phyloP scores from a whole-genome alignment of 2,329 filamentous ascomycete species.

The Graphium sp. region DNA sequence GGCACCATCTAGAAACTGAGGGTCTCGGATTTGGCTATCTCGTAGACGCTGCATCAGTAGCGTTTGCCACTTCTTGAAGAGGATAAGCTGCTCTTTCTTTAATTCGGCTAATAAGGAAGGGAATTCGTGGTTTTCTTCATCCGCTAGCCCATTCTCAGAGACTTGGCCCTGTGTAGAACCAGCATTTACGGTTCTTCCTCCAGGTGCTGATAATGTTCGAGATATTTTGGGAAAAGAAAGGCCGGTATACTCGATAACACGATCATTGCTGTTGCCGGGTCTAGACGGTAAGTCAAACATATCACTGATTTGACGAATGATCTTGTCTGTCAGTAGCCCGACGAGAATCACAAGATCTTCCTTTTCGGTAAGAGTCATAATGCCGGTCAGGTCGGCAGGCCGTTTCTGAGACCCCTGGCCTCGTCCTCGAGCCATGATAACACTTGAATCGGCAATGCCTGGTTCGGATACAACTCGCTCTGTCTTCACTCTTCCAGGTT shows the following conservation, averaged over 20 bases:
- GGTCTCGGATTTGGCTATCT: slow-evolving; percentile 42
- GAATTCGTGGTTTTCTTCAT: slow-evolving; percentile 11
- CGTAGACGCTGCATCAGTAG: slow-evolving; percentile 52
- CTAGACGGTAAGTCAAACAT: slow-evolving; percentile 28
- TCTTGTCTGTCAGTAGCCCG: slow-evolving; percentile 32
- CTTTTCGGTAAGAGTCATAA: slow-evolving; percentile 29
- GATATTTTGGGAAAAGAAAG: no score
- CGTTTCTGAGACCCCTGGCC: slow-evolving; percentile 18
- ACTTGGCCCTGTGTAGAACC: slow-evolving; percentile 1
- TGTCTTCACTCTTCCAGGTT: no score
- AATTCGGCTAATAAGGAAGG: slow-evolving; percentile 40
- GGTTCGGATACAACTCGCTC: no score
- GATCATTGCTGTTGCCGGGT: slow-evolving; percentile 9
- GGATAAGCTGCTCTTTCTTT: slow-evolving; percentile 49
- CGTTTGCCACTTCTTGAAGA: slow-evolving; percentile 70
- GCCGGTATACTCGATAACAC: no score
- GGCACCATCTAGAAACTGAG: slow-evolving; percentile 1
- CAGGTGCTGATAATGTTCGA: slow-evolving; percentile 14
- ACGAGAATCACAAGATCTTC: slow-evolving; percentile 34
- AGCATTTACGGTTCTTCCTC: slow-evolving; percentile 11
- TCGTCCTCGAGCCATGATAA: slow-evolving; percentile 21
- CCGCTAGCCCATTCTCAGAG: no score
- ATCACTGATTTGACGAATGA: slow-evolving; percentile 32
- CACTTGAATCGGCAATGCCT: no score
- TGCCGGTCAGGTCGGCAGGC: slow-evolving; percentile 31